Evolutionary conservation across 2,329 filamentous ascomycete genomes (phyloP).

Genomic region (Fusarium decemcellulare): DNA sequence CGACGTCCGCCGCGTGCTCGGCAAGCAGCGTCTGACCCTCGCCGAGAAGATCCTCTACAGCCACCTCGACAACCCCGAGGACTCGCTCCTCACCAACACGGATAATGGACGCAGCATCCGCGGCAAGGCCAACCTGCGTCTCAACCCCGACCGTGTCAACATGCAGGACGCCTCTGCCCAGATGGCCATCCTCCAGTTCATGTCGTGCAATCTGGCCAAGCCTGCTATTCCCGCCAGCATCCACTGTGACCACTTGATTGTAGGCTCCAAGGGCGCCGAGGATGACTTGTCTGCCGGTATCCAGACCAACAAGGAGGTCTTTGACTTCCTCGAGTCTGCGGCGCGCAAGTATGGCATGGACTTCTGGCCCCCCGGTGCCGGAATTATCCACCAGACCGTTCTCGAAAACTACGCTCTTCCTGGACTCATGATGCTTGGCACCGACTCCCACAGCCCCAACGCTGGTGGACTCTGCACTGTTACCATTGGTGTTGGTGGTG

Average conservation of each 20-base stretch:
- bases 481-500: slow-evolving; percentile 96
- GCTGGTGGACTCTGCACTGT: slow-evolving; percentile 95
- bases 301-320: slow-evolving; percentile 94
- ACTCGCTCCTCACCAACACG: slow-evolving; percentile 86
- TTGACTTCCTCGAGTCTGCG: slow-evolving; percentile 96
- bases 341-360: slow-evolving; percentile 93
- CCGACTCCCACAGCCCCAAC: slow-evolving; percentile 97
- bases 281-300: slow-evolving; percentile 89
- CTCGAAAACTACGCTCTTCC: slow-evolving; percentile 98
- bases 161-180: slow-evolving; percentile 99
- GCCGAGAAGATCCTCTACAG: slow-evolving; percentile 99
- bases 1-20: slow-evolving; percentile 82
- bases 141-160: slow-evolving; percentile 96
- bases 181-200: slow-evolving; percentile 99
- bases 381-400: slow-evolving; percentile 98
- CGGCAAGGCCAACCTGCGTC: slow-evolving; percentile 92
- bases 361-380: slow-evolving; percentile 94
- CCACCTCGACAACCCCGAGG: slow-evolving; percentile 90
- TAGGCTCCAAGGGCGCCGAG: slow-evolving; percentile 91
- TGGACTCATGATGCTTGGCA: slow-evolving; percentile 98
- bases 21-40: slow-evolving; percentile 79
- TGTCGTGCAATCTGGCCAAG: slow-evolving; percentile 91
- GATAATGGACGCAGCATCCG: slow-evolving; percentile 88
- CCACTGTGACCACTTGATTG: slow-evolving; percentile 99
- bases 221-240: slow-evolving; percentile 97